These are phyloP conservation scores for Gynochthodes officinalis DNA, from an alignment of 257 asterid genomes.

Conservation along the genomic window DNA sequence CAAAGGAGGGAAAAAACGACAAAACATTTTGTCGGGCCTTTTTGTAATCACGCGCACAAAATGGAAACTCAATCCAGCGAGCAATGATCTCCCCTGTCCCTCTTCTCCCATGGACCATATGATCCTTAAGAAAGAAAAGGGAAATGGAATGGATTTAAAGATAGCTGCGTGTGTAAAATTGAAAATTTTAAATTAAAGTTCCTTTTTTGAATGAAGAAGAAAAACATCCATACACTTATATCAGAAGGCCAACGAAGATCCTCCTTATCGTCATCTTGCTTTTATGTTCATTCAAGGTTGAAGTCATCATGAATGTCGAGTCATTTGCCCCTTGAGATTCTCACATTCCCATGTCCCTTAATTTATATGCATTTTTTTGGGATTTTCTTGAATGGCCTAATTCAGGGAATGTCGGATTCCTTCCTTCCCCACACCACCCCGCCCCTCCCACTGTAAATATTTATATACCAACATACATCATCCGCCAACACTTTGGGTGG, in stretches of 20 bases:
- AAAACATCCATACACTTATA: neutral
- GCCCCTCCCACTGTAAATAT: constrained; percentile 8
- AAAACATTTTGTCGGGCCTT: constrained; percentile 22
- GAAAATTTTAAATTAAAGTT: neutral
- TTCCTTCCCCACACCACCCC: constrained; percentile 26
- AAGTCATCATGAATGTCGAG: constrained; percentile 48
- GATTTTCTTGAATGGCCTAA: constrained; percentile 74
- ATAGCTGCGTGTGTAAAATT: neutral
- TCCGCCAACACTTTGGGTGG: neutral
- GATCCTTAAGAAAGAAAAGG: neutral
- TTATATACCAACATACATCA: constrained; percentile 18
- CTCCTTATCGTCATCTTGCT: neutral
- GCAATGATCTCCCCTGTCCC: neutral
- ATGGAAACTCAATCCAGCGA: neutral
- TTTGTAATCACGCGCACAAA: constrained; percentile 9
- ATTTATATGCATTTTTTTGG: constrained; percentile 13
- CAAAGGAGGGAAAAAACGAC: constrained; percentile 1
- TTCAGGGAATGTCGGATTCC: constrained; percentile 91
- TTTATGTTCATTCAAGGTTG: constrained; percentile 9
- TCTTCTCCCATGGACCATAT: neutral
- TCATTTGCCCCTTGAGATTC: constrained; percentile 48
- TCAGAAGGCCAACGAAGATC: neutral
- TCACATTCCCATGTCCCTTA: constrained; percentile 43
- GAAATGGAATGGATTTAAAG: neutral
- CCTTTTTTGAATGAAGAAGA: neutral